Conservation (phyloP, 257 asterid genomes). For the Eucommia ulmoides region DNA sequence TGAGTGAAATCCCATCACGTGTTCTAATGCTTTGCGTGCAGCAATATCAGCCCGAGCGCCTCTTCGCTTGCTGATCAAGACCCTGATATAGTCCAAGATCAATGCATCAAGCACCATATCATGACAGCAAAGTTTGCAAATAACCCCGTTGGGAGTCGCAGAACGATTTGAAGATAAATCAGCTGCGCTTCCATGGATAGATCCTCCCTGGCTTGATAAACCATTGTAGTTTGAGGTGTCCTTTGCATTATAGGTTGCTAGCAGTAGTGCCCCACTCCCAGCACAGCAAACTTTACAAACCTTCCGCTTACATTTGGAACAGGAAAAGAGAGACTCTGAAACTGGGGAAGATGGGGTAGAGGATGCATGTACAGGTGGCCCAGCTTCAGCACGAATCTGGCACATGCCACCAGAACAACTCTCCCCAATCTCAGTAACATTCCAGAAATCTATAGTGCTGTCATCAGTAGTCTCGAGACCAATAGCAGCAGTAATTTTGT, state of each 20-base stretch:
- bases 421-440: conserved; percentile 54
- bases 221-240: conserved; percentile 47
- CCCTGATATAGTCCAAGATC: conserved; percentile 69
- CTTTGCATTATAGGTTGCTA: conserved; percentile 37
- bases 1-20: conserved; percentile 39
- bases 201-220: conserved; percentile 53
- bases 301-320: conserved; percentile 63
- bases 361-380: conserved; percentile 24
- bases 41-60: conserved; percentile 46
- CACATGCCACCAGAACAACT: conserved; percentile 65
- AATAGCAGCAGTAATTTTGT: conserved; percentile 64
- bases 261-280: conserved; percentile 76
- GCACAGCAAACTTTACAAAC: conserved; percentile 89
- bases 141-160: conserved; percentile 38
- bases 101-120: conserved; percentile 72
- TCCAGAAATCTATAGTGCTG: conserved; percentile 74
- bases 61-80: conserved; percentile 65
- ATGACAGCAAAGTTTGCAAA: conserved; percentile 74
- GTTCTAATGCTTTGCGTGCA: conserved; percentile 52
- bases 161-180: conserved; percentile 63
- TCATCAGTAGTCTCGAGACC: conserved; percentile 65
- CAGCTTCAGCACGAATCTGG: conserved; percentile 66
- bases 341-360: conserved; percentile 21
- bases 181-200: conserved; percentile 39
- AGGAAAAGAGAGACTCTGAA: conserved; percentile 35